A percentile compares a stretch with the other conserved stretches of the same genome.
These are phyloP conservation scores for Ramaria rubella DNA, from an alignment of 768 basidiomycete genomes.

Conservation along the genomic window DNA sequence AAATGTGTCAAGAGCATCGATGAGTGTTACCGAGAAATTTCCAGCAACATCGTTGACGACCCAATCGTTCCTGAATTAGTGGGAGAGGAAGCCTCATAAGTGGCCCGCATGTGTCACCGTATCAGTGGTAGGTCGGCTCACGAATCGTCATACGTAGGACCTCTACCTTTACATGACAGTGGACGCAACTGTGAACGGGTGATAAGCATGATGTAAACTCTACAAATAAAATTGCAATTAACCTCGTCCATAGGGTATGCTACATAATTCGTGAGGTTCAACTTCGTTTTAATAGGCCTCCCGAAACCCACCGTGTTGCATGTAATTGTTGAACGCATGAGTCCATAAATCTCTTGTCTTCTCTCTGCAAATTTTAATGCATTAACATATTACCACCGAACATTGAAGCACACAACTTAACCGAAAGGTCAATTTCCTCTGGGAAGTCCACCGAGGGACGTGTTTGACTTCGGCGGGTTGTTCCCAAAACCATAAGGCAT, in stretches of 20 bases:
- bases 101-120: conserved; percentile 2
- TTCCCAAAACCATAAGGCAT: conserved; percentile 10
- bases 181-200: conserved; percentile 61
- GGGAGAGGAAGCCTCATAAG: neutral
- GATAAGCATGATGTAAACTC: conserved; percentile 6
- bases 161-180: conserved; percentile 76
- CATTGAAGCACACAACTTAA: neutral
- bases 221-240: neutral
- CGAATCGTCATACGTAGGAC: conserved; percentile 84
- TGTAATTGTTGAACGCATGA: conserved; percentile 86
- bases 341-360: conserved; percentile 76
- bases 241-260: conserved; percentile 85
- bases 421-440: conserved; percentile 5
- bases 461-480: neutral
- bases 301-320: conserved; percentile 59
- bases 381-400: neutral
- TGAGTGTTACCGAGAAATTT: conserved; percentile 81
- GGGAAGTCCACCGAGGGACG: neutral
- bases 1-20: conserved; percentile 81
- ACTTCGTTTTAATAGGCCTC: conserved; percentile 3
- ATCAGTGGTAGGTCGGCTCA: conserved; percentile 33
- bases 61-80: conserved; percentile 49
- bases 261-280: conserved; percentile 28
- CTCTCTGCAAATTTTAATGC: conserved; percentile 39
- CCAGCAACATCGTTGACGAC: conserved; percentile 90